Percentiles rank a stretch among this genome's conserved stretches.
phyloP scores from a whole-genome alignment of 1,284 basidiomycete genomes.

The Stygiomarasmius scandens region DNA sequence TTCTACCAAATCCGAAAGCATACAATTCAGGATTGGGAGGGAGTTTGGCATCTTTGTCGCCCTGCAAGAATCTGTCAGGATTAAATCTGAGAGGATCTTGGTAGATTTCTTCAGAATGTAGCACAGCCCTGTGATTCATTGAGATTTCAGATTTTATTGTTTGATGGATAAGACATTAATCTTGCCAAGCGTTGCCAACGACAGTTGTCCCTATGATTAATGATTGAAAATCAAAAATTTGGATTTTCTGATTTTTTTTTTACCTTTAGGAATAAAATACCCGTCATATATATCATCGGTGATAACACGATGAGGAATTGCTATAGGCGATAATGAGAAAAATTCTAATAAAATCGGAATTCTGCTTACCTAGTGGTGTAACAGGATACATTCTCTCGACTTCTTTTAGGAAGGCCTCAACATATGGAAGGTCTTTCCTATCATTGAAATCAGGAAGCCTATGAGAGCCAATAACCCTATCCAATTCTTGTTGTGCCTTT shows the following conservation, averaged over 20 bases:
- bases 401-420: slow-evolving; percentile 35
- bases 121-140: slow-evolving; percentile 28
- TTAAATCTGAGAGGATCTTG: slow-evolving; percentile 32
- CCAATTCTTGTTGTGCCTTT: slow-evolving; percentile 34
- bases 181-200: slow-evolving; percentile 24
- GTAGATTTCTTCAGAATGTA: slow-evolving; percentile 31
- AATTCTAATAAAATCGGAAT: neutral
- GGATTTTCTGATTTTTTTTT: neutral
- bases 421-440: slow-evolving; percentile 30
- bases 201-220: slow-evolving; percentile 12
- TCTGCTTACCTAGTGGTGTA: slow-evolving; percentile 17
- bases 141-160: too few relatives aligned
- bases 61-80: slow-evolving; percentile 28
- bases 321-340: slow-evolving; percentile 2
- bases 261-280: slow-evolving; percentile 26
- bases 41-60: slow-evolving; percentile 16
- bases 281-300: slow-evolving; percentile 19
- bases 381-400: slow-evolving; percentile 34
- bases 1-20: slow-evolving; percentile 29
- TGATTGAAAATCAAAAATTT: neutral
- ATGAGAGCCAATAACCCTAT: slow-evolving; percentile 27
- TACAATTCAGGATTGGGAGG: slow-evolving; percentile 22
- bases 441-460: slow-evolving; percentile 38
- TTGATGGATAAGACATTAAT: neutral
- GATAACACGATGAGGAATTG: slow-evolving; percentile 18